Evolutionary conservation across 2,329 filamentous ascomycete species (phyloP).

Genomic region (Teratosphaeria zuluensis): DNA sequence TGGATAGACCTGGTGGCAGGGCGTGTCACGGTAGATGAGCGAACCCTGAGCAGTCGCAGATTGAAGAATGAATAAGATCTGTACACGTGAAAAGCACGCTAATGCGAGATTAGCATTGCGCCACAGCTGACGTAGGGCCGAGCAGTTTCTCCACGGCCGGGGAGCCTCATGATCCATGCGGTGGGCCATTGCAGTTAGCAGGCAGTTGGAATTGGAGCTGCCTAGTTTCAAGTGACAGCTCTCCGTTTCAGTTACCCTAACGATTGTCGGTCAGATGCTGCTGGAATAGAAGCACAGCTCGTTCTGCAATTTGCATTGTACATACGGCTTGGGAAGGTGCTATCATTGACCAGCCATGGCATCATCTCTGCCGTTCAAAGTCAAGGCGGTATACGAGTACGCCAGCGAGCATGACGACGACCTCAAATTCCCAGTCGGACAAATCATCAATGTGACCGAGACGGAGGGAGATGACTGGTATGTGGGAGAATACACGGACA

Average conservation of each 20-base stretch:
- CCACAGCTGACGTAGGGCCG: not conserved
- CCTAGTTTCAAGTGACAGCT: not conserved
- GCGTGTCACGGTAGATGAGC: too few relatives aligned
- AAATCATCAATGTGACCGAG: constrained; percentile 88
- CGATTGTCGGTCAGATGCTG: not conserved
- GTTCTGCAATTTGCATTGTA: too few relatives aligned
- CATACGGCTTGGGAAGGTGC: too few relatives aligned
- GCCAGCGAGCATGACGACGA: constrained; percentile 88
- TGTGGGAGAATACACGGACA: constrained; percentile 74
- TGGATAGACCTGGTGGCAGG: too few relatives aligned
- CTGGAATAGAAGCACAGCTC: too few relatives aligned
- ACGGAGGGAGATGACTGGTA: constrained; percentile 94
- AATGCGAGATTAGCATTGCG: not conserved
- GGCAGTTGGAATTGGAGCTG: not conserved
- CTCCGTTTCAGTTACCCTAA: not conserved
- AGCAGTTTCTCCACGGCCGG: not conserved
- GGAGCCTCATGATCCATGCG: not conserved
- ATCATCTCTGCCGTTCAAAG: constrained; percentile 54
- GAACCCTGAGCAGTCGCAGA: too few relatives aligned
- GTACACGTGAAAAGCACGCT: not conserved
- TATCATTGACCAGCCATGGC: not conserved
- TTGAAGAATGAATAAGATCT: too few relatives aligned
- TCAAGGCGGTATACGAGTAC: constrained; percentile 95
- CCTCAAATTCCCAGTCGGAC: constrained; percentile 72
- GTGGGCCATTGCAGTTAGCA: not conserved